A percentile compares a stretch with the other conserved stretches of the same genome.
phyloP scores from a whole-genome alignment of 495 filamentous ascomycete species.

The Cudoniella acicularis region DNA sequence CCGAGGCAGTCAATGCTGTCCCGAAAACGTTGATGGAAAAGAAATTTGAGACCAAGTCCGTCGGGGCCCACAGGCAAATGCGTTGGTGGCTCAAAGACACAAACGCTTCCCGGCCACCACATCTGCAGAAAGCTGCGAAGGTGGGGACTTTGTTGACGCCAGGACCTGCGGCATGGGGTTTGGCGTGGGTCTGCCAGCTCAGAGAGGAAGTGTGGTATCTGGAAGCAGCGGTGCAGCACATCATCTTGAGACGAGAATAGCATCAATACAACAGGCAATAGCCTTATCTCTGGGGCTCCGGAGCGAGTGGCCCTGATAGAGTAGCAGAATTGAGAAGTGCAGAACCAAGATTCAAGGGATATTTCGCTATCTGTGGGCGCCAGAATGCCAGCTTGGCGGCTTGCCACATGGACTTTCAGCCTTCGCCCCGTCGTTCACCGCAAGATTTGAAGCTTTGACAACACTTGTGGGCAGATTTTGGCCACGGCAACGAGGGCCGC shows the following conservation, averaged over 20 bases:
- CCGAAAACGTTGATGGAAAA: neutral
- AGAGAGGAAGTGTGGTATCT: neutral
- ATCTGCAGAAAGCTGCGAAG: neutral
- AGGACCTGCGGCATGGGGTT: neutral
- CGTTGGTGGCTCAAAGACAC: neutral
- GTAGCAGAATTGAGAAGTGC: no score
- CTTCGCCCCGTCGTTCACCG: no score
- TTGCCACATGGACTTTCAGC: no score
- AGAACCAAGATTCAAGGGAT: no score
- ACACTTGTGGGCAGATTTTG: no score
- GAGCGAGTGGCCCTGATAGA: no score
- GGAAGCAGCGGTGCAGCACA: neutral
- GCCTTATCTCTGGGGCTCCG: neutral
- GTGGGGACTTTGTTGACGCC: neutral
- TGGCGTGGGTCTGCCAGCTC: neutral
- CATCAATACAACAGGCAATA: neutral
- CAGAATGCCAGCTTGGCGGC: no score
- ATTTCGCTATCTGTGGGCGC: no score
- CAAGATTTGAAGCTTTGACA: no score
- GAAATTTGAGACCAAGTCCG: neutral
- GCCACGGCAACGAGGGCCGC: no score
- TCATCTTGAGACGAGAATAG: neutral
- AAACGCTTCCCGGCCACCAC: neutral
- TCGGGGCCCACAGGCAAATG: neutral
- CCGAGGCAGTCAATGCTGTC: neutral